Base-by-base conservation (phyloP, 805 yeast species). In the Teunomyces cretensis region DNA sequence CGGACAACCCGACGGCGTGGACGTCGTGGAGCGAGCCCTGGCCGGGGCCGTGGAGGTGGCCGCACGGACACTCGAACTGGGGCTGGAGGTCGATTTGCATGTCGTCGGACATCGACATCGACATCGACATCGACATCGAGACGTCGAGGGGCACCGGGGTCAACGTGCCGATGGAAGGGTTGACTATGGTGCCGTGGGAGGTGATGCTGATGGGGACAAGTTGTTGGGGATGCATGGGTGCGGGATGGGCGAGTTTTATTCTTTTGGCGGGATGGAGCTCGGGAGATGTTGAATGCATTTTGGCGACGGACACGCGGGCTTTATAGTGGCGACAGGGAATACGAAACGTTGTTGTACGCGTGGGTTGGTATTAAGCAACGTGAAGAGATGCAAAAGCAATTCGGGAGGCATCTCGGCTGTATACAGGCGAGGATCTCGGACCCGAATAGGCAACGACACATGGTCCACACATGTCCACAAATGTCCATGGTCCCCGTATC, bases 31-130 rank as follows among this genome's bases (percentile, higher is more conserved):
- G 39, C 13, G 30, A 36, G 7, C 55, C 54, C 22, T 52, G 54
- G 13, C 53, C 56, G 9, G 56, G 54, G 4, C 56, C 56, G 27
- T 52, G 56, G 17, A 52, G 33, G 39, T 48, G 31, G 13, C 54
- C 54, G 16, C 56, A 52, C 8, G 49, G 45, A 36, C 56, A 52
- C 22, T 46, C 53, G 11, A 14, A 13, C n/a, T n/a, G n/a, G n/a
- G n/a, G n/a, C n/a, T 24, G 16, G 14, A 24, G 13, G 12, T 17
- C 32, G 24, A 31, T 32, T 11, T 38, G 39, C 42, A 38, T 38
- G n/a, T 19, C 17, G 13, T 30, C 42, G 13, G 28, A 24, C 13
- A 14, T 12, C n/a, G n/a, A n/a, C n/a, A n/a, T n/a, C n/a, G n/a
- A n/a, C n/a, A n/a, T n/a, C n/a, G n/a, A n/a, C n/a, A n/a, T n/a